A percentile compares a stretch with the other conserved stretches of the same genome.
These are phyloP conservation scores for Royoungia palumana DNA, from an alignment of 768 basidiomycete species.

Conservation along the genomic window DNA sequence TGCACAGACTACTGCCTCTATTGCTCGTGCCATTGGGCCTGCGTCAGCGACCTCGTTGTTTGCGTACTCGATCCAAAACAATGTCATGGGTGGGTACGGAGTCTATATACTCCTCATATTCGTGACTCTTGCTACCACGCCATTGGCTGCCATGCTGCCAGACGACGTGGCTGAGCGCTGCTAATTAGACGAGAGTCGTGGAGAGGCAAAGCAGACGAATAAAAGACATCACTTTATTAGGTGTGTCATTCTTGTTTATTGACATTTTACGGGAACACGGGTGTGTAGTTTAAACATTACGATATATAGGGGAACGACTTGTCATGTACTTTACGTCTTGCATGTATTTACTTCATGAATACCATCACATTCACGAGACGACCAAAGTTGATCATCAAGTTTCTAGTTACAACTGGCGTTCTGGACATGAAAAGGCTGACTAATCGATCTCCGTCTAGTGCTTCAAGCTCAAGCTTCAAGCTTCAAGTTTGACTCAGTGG, in stretches of 20 bases:
- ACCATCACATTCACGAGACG: conserved; percentile 14
- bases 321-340: conserved; percentile 19
- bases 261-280: conserved; percentile 3
- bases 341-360: conserved; percentile 27
- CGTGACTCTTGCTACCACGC: conserved; percentile 13
- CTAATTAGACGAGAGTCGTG: conserved; percentile 3
- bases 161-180: conserved; percentile 15
- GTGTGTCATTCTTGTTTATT: conserved; percentile 13
- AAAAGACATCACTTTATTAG: not conserved
- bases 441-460: too few relatives aligned
- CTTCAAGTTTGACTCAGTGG: too few relatives aligned
- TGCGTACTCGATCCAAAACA: conserved; percentile 34
- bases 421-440: too few relatives aligned
- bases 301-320: conserved; percentile 1
- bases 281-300: not conserved
- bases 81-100: conserved; percentile 35
- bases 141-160: conserved; percentile 21
- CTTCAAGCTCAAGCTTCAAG: too few relatives aligned
- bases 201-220: not conserved
- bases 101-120: conserved; percentile 32
- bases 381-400: too few relatives aligned
- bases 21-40: conserved; percentile 34
- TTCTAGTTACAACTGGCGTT: not conserved
- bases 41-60: conserved; percentile 33
- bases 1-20: conserved; percentile 29